Evolutionary conservation across 352 stramenopile genomes (phyloP), one percentile per base, ranked within the genome.

Genomic region (Halophytophthora polymorphica): DNA sequence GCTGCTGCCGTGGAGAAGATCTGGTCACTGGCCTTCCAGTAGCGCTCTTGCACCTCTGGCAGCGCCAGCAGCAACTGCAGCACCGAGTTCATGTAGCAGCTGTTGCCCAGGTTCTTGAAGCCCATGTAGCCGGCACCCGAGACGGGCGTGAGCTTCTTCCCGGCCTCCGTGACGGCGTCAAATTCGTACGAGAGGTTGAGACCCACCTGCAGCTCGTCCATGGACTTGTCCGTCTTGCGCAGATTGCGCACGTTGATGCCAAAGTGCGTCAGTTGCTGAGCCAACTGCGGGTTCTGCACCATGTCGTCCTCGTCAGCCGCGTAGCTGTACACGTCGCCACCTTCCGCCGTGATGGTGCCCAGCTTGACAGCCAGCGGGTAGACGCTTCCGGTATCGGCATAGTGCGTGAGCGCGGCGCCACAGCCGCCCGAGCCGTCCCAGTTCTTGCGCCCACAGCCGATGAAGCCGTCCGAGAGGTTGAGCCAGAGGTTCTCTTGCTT

Each of bases 21-120:
- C 28, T 58, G 63, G 6, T 88, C 53, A 0, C 73, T 55, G 2
- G 57, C 68, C 22, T 86, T 73, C 18, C 78, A 77, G 66, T 95
- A 95, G 3, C 85, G 80, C 35, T 63, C 58, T 42, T 90, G 62
- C 14, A 95, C 52, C 47, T 95, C 82, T 0, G 83, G 83, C 1
- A 96, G 64, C 19, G 84, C 69, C 31, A 98, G 64, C 8, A 99
- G 63, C 15, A 98, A 58, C 72, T 99, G 97, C 14, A 98, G 71
- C 40, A 98, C 88, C 40, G 87, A 98, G 66, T 99, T 99, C 77
- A 99, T 94, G 78, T 99, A 99, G 79, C 98, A 99, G 28, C 90
- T 98, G 71, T 99, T 99, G 5, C 98, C 98, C n/a, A 99, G 61
- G 74, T 99, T 99, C 68, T 95, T 95, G 35, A 99, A 93, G 2